phyloP scores from a whole-genome alignment of 345 rosid genomes.

The Geranium brycei region DNA sequence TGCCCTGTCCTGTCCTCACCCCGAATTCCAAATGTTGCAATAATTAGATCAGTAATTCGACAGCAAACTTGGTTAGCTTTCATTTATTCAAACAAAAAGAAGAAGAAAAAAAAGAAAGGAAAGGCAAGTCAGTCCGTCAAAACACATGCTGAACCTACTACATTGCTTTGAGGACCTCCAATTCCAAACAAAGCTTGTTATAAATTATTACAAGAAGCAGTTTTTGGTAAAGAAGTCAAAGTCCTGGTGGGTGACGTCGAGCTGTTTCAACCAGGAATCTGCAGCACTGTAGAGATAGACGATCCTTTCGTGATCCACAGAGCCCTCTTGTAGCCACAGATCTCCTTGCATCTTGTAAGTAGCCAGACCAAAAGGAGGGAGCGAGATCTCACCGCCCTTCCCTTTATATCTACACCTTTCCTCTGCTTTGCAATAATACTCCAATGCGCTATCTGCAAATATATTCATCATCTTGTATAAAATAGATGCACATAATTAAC shows the following conservation, averaged over 20 bases:
- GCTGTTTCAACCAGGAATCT: slow-evolving; percentile 78
- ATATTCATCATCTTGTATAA: background rate
- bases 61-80: too few species aligned
- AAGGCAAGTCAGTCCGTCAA: too few species aligned
- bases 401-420: slow-evolving; percentile 5
- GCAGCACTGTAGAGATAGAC: slow-evolving; percentile 41
- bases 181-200: too few species aligned
- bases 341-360: slow-evolving; percentile 58
- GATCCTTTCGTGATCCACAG: slow-evolving; percentile 28
- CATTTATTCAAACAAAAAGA: too few species aligned
- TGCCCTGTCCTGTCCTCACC: too few species aligned
- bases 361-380: slow-evolving; percentile 60
- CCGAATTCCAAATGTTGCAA: too few species aligned
- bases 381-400: slow-evolving; percentile 15
- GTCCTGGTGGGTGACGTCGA: slow-evolving; percentile 54
- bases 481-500: too few species aligned
- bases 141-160: too few species aligned
- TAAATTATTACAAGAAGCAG: slow-evolving; percentile 10
- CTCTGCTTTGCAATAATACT: background rate
- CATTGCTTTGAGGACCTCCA: too few species aligned
- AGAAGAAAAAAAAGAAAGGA: too few species aligned
- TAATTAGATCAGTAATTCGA: too few species aligned
- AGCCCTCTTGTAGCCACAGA: slow-evolving; percentile 41
- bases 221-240: slow-evolving; percentile 31
- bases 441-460: background rate